Evolutionary conservation across 2,329 filamentous ascomycete species (phyloP), one percentile per base, ranked within the genome.

Genomic region (Trichoderma sp.): DNA sequence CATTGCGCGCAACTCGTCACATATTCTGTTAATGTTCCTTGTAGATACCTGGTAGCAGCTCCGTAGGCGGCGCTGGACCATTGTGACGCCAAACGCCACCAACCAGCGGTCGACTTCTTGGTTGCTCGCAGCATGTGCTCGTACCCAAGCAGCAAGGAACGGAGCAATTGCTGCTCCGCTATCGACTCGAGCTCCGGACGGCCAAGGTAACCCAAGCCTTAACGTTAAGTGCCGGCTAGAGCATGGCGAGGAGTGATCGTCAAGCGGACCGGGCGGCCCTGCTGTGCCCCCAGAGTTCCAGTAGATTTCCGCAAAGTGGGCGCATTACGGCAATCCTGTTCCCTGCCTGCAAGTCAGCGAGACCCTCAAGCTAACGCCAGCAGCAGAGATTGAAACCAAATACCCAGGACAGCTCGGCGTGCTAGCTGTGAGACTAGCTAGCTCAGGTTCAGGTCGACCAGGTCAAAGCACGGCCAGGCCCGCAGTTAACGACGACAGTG

Each of bases 341-440:
- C 70, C 63, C 57, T 63, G 70, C 39, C 70, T 68, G 64, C 58
- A 68, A 71, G 70, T 63, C 70, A 68, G 70, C 62, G 32, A 68
- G 63, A 26, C 32, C 30, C 58, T 62, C 58, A 32, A 57, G 59
- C 58, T 55, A 63, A 20, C 32, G 32, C 20, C 23, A 50, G n/a
- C 43, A 50, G 43, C 43, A 50, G 43, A 50, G 43, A 50, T 47
- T 47, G 43, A 47, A 47, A 47, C 43, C 43, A 47, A 47, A 47
- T 47, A 47, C 43, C 43, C 43, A 47, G n/a, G 43, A 20, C 43
- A 50, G n/a, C 43, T 20, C 43, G 43, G 43, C n/a, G 43, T 50
- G 43, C 43, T 50, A 50, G 43, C 20, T 20, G 43, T 50, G 43
- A 50, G 43, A 50, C 43, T 23, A 57, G 23, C 26, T 20, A 32